A percentile compares a stretch with the other conserved stretches of the same genome.
Evolutionary conservation across 2,329 filamentous ascomycete genomes (phyloP).

Genomic region (Cladosporium sphaerospermum): DNA sequence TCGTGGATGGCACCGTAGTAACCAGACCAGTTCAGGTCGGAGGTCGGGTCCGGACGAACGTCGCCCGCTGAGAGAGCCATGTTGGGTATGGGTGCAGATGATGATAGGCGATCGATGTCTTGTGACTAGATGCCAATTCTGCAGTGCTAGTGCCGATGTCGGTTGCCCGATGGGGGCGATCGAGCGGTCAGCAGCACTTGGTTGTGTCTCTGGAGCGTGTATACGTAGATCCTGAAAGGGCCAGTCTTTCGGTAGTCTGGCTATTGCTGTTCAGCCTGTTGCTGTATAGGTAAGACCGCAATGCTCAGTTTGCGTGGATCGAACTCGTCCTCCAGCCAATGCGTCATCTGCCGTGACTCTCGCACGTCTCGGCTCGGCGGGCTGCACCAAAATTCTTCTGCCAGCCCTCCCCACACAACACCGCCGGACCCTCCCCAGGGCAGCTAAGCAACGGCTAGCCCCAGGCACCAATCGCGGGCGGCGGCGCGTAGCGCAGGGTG

Average conservation of each 20-base stretch:
- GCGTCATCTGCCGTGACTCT: too few species aligned
- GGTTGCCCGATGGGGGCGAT: slow-evolving; percentile 7
- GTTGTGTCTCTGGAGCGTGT: not conserved
- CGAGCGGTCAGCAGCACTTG: not conserved
- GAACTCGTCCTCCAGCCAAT: too few species aligned
- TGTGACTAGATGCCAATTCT: slow-evolving; percentile 9
- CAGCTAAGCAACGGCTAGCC: not conserved
- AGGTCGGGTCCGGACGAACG: slow-evolving; percentile 56
- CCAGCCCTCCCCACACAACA: too few species aligned
- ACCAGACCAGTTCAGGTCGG: slow-evolving; percentile 61
- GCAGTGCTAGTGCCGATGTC: slow-evolving; percentile 5
- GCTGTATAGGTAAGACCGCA: too few species aligned
- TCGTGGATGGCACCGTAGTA: slow-evolving; percentile 64
- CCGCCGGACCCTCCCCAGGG: not conserved
- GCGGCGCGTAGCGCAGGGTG: not conserved
- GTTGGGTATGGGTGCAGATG: slow-evolving; percentile 9
- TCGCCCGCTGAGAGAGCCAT: slow-evolving; percentile 24
- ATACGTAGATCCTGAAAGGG: too few species aligned
- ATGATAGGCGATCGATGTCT: slow-evolving; percentile 5
- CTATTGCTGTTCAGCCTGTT: too few species aligned
- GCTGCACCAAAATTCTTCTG: too few species aligned
- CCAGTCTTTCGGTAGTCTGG: too few species aligned
- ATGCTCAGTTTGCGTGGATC: too few species aligned
- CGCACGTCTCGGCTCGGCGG: not conserved
- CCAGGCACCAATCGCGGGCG: not conserved